phyloP scores from a whole-genome alignment of 2,329 filamentous ascomycete species.

The Cordyceps cateniannulata region DNA sequence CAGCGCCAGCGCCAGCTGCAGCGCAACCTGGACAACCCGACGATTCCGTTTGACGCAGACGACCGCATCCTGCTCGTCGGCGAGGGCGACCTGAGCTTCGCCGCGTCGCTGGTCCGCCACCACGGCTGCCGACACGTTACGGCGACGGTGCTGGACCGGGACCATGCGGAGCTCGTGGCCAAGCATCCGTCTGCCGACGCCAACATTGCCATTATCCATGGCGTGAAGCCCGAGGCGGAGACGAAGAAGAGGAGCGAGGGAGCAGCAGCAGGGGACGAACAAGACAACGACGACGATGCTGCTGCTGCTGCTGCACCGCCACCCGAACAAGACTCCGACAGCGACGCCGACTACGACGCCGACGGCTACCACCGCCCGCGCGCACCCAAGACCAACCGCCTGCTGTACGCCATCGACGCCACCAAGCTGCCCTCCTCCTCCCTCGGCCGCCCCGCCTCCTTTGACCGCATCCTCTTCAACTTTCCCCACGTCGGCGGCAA shows the following conservation, averaged over 20 bases:
- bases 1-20: slow-evolving; percentile 17
- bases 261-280: background rate
- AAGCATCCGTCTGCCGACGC: slow-evolving; percentile 69
- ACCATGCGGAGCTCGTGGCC: slow-evolving; percentile 47
- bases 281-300: background rate
- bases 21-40: slow-evolving; percentile 32
- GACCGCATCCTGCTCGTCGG: slow-evolving; percentile 70
- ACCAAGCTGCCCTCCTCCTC: slow-evolving; percentile 47
- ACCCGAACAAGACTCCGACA: slow-evolving; percentile 12
- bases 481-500: slow-evolving; percentile 95
- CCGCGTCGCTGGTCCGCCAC: slow-evolving; percentile 57
- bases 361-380: slow-evolving; percentile 17
- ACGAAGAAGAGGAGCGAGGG: background rate
- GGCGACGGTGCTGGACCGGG: slow-evolving; percentile 62
- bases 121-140: slow-evolving; percentile 62
- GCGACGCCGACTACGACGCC: slow-evolving; percentile 14
- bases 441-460: slow-evolving; percentile 37
- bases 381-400: slow-evolving; percentile 23
- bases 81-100: slow-evolving; percentile 77
- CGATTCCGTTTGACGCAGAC: slow-evolving; percentile 60
- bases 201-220: slow-evolving; percentile 47
- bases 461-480: slow-evolving; percentile 85
- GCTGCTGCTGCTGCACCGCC: slow-evolving; percentile 10
- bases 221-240: background rate
- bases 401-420: slow-evolving; percentile 62